Conservation (phyloP, 352 stramenopile genomes). For the Peronospora tabacina region DNA sequence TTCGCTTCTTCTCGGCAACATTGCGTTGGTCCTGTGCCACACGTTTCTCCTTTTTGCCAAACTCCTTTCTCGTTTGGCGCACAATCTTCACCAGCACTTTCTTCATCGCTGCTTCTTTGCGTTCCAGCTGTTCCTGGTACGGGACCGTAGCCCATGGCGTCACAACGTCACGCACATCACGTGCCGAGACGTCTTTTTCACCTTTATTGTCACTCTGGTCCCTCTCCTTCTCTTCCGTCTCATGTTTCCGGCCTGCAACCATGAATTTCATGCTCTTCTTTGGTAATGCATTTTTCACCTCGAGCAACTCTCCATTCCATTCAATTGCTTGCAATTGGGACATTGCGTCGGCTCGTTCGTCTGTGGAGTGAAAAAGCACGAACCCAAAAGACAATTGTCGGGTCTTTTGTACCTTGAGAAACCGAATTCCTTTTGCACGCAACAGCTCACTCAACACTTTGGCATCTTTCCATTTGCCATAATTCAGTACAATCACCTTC, state of each 20-base stretch:
- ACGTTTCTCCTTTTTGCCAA: slow-evolving; percentile 82
- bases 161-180: slow-evolving; percentile 64
- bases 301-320: slow-evolving; percentile 62
- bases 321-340: slow-evolving; percentile 43
- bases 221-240: slow-evolving; percentile 3
- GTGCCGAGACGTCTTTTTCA: slow-evolving; percentile 21
- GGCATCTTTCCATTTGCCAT: slow-evolving; percentile 80
- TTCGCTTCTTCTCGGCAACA: slow-evolving; percentile 51
- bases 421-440: slow-evolving; percentile 36
- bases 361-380: slow-evolving; percentile 52
- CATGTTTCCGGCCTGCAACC: slow-evolving; percentile 11
- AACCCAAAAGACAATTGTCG: slow-evolving; percentile 77
- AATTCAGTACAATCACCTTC: slow-evolving; percentile 85
- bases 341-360: slow-evolving; percentile 49
- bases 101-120: slow-evolving; percentile 87
- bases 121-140: slow-evolving; percentile 76
- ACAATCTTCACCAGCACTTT: slow-evolving; percentile 85
- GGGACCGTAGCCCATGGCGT: slow-evolving; percentile 73
- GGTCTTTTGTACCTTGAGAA: slow-evolving; percentile 72
- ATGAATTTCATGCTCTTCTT: slow-evolving; percentile 45
- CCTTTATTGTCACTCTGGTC: slow-evolving; percentile 5
- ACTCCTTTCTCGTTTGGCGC: slow-evolving; percentile 77
- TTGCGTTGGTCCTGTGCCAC: slow-evolving; percentile 50
- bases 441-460: slow-evolving; percentile 57
- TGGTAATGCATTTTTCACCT: slow-evolving; percentile 69